phyloP scores from a whole-genome alignment of 192 early-diverging fungal genomes.

The Globomyces pollinis-pini region DNA sequence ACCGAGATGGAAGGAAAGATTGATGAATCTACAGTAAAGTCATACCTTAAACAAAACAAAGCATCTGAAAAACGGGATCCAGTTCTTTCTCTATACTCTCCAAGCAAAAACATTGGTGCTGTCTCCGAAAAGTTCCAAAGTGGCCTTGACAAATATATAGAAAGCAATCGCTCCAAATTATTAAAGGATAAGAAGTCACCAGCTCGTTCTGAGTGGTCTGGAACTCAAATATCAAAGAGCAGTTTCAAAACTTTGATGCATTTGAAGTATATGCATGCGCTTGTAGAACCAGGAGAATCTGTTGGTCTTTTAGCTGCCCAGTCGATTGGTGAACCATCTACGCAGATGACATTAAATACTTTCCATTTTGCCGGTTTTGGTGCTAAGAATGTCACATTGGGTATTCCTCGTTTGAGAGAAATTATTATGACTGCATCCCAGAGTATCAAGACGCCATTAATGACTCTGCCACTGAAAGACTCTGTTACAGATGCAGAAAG shows the following conservation, averaged over 20 bases:
- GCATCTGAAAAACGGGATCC: conserved; percentile 80
- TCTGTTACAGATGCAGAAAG: conserved; percentile 57
- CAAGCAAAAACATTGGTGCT: conserved; percentile 76
- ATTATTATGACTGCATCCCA: conserved; percentile 98
- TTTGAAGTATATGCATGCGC: conserved; percentile 86
- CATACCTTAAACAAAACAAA: conserved; percentile 66
- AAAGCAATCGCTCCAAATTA: conserved; percentile 66
- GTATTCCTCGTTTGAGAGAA: conserved; percentile 98
- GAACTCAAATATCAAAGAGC: conserved; percentile 26
- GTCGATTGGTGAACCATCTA: conserved; percentile 96
- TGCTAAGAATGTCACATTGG: conserved; percentile 98
- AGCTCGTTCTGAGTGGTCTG: conserved; percentile 23
- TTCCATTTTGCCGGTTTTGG: conserved; percentile 94
- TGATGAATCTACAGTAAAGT: conserved; percentile 56
- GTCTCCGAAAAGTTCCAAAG: conserved; percentile 81
- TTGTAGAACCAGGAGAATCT: conserved; percentile 95
- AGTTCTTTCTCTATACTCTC: conserved; percentile 70
- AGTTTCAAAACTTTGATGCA: conserved; percentile 91
- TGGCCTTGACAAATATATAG: conserved; percentile 60
- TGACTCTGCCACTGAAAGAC: conserved; percentile 73
- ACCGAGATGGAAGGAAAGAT: conserved; percentile 43
- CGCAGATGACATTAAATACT: conserved; percentile 99
- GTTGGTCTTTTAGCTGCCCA: conserved; percentile 97
- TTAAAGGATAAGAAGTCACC: conserved; percentile 10
- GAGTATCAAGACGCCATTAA: conserved; percentile 84